Conservation (phyloP, 2,329 filamentous ascomycete species). For the Penicillium occitanis region DNA sequence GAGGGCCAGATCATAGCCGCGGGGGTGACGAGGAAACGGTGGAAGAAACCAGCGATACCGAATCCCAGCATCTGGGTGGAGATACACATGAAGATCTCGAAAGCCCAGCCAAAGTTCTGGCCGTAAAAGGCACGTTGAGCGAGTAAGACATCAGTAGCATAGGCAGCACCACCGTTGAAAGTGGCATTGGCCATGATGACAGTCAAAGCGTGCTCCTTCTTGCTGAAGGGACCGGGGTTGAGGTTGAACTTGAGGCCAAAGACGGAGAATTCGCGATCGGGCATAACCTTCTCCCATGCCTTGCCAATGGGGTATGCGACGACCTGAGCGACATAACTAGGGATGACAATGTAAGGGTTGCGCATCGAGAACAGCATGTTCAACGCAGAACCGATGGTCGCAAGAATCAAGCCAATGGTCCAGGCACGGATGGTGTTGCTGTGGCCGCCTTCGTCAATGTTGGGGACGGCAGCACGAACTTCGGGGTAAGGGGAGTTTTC, state of each 20-base stretch:
- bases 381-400: conserved; percentile 61
- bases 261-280: conserved; percentile 35
- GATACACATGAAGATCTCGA: conserved; percentile 65
- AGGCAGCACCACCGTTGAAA: conserved; percentile 60
- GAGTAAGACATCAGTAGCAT: conserved; percentile 72
- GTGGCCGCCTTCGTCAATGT: conserved; percentile 64
- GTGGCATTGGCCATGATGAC: conserved; percentile 64
- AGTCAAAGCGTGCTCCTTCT: conserved; percentile 49
- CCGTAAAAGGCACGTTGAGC: conserved; percentile 72
- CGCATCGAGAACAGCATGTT: conserved; percentile 61
- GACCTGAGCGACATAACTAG: conserved; percentile 63
- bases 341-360: conserved; percentile 60
- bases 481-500: conserved; percentile 69
- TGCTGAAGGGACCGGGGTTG: conserved; percentile 48
- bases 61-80: conserved; percentile 70
- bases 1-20: conserved; percentile 74
- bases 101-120: conserved; percentile 65
- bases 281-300: conserved; percentile 42
- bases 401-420: conserved; percentile 61
- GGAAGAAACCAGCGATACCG: conserved; percentile 67
- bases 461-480: conserved; percentile 64
- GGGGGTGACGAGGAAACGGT: conserved; percentile 56
- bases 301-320: conserved; percentile 57
- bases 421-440: conserved; percentile 65
- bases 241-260: conserved; percentile 42